phyloP scores from a whole-genome alignment of 257 asterid species.

The Handroanthus guayacan region DNA sequence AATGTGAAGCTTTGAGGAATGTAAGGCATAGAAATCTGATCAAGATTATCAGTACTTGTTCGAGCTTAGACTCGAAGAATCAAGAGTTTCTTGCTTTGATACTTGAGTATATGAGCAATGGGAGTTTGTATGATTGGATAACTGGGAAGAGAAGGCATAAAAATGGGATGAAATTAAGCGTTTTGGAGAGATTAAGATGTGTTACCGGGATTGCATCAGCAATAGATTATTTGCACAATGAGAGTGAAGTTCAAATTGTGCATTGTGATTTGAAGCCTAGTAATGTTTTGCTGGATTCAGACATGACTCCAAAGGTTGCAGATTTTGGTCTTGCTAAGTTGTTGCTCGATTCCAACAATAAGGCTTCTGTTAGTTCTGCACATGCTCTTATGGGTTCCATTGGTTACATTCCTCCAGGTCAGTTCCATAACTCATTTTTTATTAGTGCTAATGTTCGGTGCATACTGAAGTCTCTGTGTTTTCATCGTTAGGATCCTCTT shows the following conservation, averaged over 20 bases:
- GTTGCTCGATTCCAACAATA: slow-evolving; percentile 21
- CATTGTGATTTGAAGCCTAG: slow-evolving; percentile 73
- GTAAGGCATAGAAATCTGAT: too few species aligned
- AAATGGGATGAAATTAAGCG: slow-evolving; percentile 33
- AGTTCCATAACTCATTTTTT: too few species aligned
- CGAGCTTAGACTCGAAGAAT: too few species aligned
- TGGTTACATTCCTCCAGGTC: too few species aligned
- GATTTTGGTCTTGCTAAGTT: slow-evolving; percentile 69
- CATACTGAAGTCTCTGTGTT: too few species aligned
- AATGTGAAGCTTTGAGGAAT: too few species aligned
- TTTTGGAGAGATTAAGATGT: slow-evolving; percentile 44
- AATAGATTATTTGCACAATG: slow-evolving; percentile 60
- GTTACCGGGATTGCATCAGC: slow-evolving; percentile 61
- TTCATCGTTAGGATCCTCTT: too few species aligned
- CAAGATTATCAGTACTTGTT: too few species aligned
- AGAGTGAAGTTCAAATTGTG: slow-evolving; percentile 49
- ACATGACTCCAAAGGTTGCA: slow-evolving; percentile 64
- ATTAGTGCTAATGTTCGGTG: too few species aligned
- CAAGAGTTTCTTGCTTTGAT: slow-evolving; percentile 42
- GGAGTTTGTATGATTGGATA: slow-evolving; percentile 73
- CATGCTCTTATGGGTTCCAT: too few species aligned
- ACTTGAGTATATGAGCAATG: slow-evolving; percentile 64
- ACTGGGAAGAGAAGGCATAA: slow-evolving; percentile 43
- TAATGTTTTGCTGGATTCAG: slow-evolving; percentile 60
- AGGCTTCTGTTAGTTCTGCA: too few species aligned